phyloP scores from a whole-genome alignment of 257 asterid species.

The Ilex asprella region DNA sequence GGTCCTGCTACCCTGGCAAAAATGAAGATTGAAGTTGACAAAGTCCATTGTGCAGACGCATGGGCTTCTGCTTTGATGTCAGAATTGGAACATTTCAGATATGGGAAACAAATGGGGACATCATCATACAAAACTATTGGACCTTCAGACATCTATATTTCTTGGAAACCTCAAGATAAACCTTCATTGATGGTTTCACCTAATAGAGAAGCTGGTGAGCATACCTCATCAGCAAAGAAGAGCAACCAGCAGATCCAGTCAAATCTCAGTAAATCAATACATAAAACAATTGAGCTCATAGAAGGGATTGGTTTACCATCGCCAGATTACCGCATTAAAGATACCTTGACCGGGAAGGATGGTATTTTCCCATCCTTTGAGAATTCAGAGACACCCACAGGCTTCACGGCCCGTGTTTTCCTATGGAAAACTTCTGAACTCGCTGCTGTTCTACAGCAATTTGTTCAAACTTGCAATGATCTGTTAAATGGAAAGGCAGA shows the following conservation, averaged over 20 bases:
- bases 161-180: slow-evolving; percentile 14
- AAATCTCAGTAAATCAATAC: slow-evolving; percentile 30
- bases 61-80: slow-evolving; percentile 59
- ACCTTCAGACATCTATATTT: slow-evolving; percentile 41
- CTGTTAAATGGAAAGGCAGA: slow-evolving; percentile 42
- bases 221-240: slow-evolving; percentile 17
- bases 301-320: slow-evolving; percentile 53
- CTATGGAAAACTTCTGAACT: slow-evolving; percentile 75
- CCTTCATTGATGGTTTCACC: slow-evolving; percentile 18
- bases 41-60: slow-evolving; percentile 57
- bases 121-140: slow-evolving; percentile 36
- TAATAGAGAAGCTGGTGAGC: slow-evolving; percentile 20
- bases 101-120: slow-evolving; percentile 28
- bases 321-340: slow-evolving; percentile 28
- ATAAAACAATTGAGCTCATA: slow-evolving; percentile 54
- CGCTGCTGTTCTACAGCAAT: slow-evolving; percentile 34
- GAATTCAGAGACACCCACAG: slow-evolving; percentile 31
- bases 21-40: slow-evolving; percentile 72
- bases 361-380: slow-evolving; percentile 23
- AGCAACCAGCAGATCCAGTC: slow-evolving; percentile 25
- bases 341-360: slow-evolving; percentile 24
- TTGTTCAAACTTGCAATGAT: slow-evolving; percentile 49
- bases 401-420: slow-evolving; percentile 49
- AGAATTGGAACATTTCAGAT: slow-evolving; percentile 57
- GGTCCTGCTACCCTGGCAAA: slow-evolving; percentile 63